Percentiles rank a stretch among this genome's conserved stretches.
Evolutionary conservation across 2,329 filamentous ascomycete genomes (phyloP).

Genomic region (Raffaelea albimanens): DNA sequence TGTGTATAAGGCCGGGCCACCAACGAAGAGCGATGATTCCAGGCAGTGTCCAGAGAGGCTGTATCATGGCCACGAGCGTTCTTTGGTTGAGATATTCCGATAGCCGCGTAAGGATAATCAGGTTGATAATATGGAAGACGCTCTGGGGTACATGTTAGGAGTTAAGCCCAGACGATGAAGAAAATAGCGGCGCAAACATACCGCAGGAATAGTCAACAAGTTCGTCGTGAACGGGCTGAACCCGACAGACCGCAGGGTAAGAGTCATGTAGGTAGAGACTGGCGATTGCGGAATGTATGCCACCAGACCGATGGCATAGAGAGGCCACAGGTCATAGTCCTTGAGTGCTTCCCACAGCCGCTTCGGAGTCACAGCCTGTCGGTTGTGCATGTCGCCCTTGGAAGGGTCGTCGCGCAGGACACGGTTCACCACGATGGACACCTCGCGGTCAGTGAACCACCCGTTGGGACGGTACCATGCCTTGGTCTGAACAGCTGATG

Average conservation of each 20-base stretch:
- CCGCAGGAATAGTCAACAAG: slow-evolving; percentile 42
- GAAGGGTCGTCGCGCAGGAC: slow-evolving; percentile 48
- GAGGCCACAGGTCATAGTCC: slow-evolving; percentile 25
- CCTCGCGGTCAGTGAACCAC: slow-evolving; percentile 49
- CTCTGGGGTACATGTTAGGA: too few relatives aligned
- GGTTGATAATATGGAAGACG: slow-evolving; percentile 38
- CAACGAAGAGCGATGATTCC: slow-evolving; percentile 40
- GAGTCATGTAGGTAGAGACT: slow-evolving; percentile 45
- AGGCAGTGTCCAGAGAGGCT: slow-evolving; percentile 45
- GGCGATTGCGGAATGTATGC: slow-evolving; percentile 41
- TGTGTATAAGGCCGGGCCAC: slow-evolving; percentile 30
- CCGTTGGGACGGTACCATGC: slow-evolving; percentile 42
- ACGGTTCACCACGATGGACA: slow-evolving; percentile 51
- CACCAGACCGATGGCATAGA: slow-evolving; percentile 43
- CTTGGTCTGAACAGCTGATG: slow-evolving; percentile 39
- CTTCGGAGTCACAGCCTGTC: slow-evolving; percentile 39
- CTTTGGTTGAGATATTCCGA: slow-evolving; percentile 41
- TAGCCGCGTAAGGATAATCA: slow-evolving; percentile 40
- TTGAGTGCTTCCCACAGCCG: slow-evolving; percentile 40
- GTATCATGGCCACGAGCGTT: slow-evolving; percentile 33
- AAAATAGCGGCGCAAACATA: too few relatives aligned
- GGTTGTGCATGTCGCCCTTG: slow-evolving; percentile 52
- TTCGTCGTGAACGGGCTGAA: slow-evolving; percentile 54
- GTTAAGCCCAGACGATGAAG: too few relatives aligned
- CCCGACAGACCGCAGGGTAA: slow-evolving; percentile 45